Evolutionary conservation across 129 eudicot genomes (phyloP), one percentile per base, ranked within the genome.

Genomic region (Silybum marianum): DNA sequence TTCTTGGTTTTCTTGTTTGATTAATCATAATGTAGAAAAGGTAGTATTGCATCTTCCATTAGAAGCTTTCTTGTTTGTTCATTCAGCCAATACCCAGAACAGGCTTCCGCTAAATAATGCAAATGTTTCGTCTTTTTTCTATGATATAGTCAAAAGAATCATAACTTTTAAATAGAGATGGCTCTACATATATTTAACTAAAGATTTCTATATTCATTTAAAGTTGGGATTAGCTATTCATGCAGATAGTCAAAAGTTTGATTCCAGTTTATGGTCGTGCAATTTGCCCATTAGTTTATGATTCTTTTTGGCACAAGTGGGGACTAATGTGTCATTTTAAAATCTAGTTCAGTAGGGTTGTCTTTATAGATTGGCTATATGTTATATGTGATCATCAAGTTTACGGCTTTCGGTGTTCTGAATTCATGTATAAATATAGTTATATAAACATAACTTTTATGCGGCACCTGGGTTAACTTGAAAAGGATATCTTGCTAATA

Each of bases 51-150:
- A 67, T 88, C 80, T 79, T 88, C 77, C 21, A 75, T 12, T 39
- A 81, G 87, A 88, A 88, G 90, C 90, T 89, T 76, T 75, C 71
- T 87, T 79, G 75, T 73, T 74, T 79, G 73, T 83, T 81, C 81
- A 82, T 66, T 76, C 8, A 78, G 70, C 72, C 73, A 74, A 62
- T 68, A 28, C 6, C 46, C 21, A 13, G 18, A 78, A 72, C 82
- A 88, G 30, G 71, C 75, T 77, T 73, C 84, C 79, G 75, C 72
- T 65, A 44, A 72, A 75, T 78, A 40, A 76, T 86, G 73, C 26
- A 78, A 69, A 81, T 74, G 84, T 81, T n/a, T 54, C 54, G 77
- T 80, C 71, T 54, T 58, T 54, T 58, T 24, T 71, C n/a, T 54
- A 69, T 69, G 58, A 46, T 70, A 48, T 70, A 22, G 48, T 74